These are phyloP conservation scores for Kluyveromyces marxianus DNA, from an alignment of 1,139 yeast genomes.

Conservation along the genomic window DNA sequence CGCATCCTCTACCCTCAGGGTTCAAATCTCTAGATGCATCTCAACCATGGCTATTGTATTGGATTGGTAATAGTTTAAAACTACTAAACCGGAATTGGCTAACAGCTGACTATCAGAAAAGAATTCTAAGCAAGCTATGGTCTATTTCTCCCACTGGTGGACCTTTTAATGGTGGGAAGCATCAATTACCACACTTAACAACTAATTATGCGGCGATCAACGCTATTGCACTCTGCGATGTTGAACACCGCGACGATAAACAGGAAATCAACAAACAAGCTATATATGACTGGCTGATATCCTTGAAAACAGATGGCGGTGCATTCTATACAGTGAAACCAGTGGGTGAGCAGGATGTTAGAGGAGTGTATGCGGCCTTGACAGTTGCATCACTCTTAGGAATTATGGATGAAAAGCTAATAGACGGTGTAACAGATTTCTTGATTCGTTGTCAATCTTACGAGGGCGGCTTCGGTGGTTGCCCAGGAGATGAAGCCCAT, in stretches of 20 bases:
- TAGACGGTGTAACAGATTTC: constrained; percentile 50
- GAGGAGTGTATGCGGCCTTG: constrained; percentile 84
- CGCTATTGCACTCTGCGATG: constrained; percentile 50
- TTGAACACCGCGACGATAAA: constrained; percentile 30
- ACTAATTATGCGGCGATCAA: constrained; percentile 74
- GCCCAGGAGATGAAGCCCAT: constrained; percentile 83
- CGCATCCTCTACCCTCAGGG: constrained; percentile 34
- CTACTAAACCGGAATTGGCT: constrained; percentile 33
- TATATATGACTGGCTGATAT: constrained; percentile 58
- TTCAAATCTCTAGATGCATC: constrained; percentile 64
- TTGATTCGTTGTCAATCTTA: constrained; percentile 71
- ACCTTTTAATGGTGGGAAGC: constrained; percentile 69
- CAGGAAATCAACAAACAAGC: constrained; percentile 42
- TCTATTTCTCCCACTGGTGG: constrained; percentile 45
- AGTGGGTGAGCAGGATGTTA: constrained; percentile 74
- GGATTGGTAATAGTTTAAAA: constrained; percentile 60
- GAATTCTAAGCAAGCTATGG: constrained; percentile 19
- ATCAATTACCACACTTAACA: constrained; percentile 80
- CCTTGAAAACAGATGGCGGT: constrained; percentile 61
- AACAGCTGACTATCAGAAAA: constrained; percentile 17
- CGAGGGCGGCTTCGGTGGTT: constrained; percentile 93
- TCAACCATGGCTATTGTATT: constrained; percentile 84
- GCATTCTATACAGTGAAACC: constrained; percentile 32
- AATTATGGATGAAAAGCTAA: constrained; percentile 56
- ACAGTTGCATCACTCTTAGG: constrained; percentile 64